phyloP scores from a whole-genome alignment of 352 stramenopile species.

The Pythium biforme region DNA sequence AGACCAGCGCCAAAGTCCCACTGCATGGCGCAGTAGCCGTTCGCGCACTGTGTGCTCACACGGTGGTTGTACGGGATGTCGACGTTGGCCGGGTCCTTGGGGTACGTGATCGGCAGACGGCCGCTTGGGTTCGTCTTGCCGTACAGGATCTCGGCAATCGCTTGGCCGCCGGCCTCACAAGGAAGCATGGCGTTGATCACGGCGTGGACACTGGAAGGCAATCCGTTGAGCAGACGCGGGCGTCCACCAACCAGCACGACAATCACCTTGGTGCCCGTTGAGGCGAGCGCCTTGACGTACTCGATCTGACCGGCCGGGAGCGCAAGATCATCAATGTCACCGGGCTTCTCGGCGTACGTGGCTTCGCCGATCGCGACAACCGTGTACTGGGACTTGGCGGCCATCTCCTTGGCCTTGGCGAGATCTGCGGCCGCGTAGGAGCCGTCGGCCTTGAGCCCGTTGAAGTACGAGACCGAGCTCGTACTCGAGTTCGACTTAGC shows the following conservation, averaged over 20 bases:
- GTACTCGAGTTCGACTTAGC: conserved; percentile 1
- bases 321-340: conserved; percentile 78
- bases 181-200: conserved; percentile 81
- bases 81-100: conserved; percentile 57
- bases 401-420: conserved; percentile 49
- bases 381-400: conserved; percentile 53
- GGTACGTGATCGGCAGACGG: conserved; percentile 80
- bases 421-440: conserved; percentile 46
- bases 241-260: conserved; percentile 78
- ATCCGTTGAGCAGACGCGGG: conserved; percentile 64
- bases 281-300: conserved; percentile 65
- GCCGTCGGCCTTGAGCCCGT: conserved; percentile 54
- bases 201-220: conserved; percentile 60
- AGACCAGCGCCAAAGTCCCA: conserved; percentile 66
- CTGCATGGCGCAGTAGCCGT: conserved; percentile 32
- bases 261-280: conserved; percentile 77
- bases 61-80: conserved; percentile 79
- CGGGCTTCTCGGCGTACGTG: conserved; percentile 82
- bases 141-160: conserved; percentile 81
- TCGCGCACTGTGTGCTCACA: conserved; percentile 33
- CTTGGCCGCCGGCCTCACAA: conserved; percentile 72
- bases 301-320: conserved; percentile 64
- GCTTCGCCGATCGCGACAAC: conserved; percentile 78
- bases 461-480: conserved; percentile 48
- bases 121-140: conserved; percentile 80